Evolutionary conservation across 345 rosid species (phyloP), one percentile per base, ranked within the genome.

Genomic region (Corymbia maculata): DNA sequence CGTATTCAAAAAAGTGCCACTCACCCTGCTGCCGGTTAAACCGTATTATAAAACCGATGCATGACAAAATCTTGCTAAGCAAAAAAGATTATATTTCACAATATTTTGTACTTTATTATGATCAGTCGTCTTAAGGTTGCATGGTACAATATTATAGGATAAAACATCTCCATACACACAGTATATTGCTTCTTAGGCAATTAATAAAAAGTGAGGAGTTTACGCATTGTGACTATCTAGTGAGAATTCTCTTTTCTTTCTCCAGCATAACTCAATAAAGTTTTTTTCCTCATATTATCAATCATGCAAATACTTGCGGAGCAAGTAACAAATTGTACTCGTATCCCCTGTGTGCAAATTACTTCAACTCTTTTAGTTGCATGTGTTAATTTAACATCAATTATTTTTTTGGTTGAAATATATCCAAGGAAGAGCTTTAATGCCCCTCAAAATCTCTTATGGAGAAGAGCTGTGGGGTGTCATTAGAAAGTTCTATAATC

Each of bases 1-100:
- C 6, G 87, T 89, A 19, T 4, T 36, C 52, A 94, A 92, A 61
- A 93, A 89, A 90, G 64, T 32, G 16, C 53, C 91, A 45, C 89
- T 92, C 19, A 21, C 22, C 47, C 92, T 92, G 45, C 61, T 91
- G 51, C 91, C 93, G 7, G 84, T 88, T 14, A 85, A n/a, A 2
- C 68, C 50, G 22, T 64, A 14, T n/a, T n/a, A 64, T 64, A n/a
- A 64, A 64, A n/a, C 75, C 42, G 42, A n/a, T n/a, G 75, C 36
- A n/a, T n/a, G 42, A 64, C 42, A 6, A 64, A 64, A n/a, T 64
- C 42, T 16, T 87, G 11, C n/a, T 64, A 13, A n/a, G 9, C 9
- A 2, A 59, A n/a, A n/a, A n/a, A 64, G 9, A 64, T 64, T 13
- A 14, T 13, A 6, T 59, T 59, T 59, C 75, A 28, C 8, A 3